A percentile compares a stretch with the other conserved stretches of the same genome.
phyloP scores from a whole-genome alignment of 2,329 filamentous ascomycete genomes.

The Teratosphaeria nubilosa region DNA sequence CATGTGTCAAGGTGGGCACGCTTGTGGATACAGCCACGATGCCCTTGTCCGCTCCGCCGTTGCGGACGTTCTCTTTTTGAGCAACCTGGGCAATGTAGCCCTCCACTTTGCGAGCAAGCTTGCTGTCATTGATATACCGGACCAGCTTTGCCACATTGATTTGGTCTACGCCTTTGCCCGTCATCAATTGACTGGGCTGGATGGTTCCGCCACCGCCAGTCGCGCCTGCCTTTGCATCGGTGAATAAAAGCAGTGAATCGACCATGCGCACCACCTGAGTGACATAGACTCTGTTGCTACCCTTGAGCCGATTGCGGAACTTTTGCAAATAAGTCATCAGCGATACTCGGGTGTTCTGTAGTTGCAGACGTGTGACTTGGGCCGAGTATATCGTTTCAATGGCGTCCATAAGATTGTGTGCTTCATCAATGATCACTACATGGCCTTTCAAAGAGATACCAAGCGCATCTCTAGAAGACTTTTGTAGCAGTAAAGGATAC shows the following conservation, averaged over 20 bases:
- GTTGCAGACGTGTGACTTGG: slow-evolving; percentile 60
- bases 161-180: slow-evolving; percentile 81
- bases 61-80: slow-evolving; percentile 29
- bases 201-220: slow-evolving; percentile 54
- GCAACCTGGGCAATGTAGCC: slow-evolving; percentile 63
- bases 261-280: slow-evolving; percentile 77
- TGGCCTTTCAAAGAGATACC: slow-evolving; percentile 78
- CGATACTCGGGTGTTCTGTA: slow-evolving; percentile 63
- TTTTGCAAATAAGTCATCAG: slow-evolving; percentile 73
- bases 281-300: slow-evolving; percentile 83
- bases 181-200: slow-evolving; percentile 60
- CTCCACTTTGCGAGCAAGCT: slow-evolving; percentile 88
- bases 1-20: slow-evolving; percentile 48
- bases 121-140: slow-evolving; percentile 81
- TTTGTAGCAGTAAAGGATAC: slow-evolving; percentile 82
- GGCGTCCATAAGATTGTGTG: slow-evolving; percentile 95
- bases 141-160: slow-evolving; percentile 88
- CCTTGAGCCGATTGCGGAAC: slow-evolving; percentile 81
- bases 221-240: slow-evolving; percentile 1
- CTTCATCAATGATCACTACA: slow-evolving; percentile 92
- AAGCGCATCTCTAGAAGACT: slow-evolving; percentile 75
- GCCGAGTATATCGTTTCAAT: slow-evolving; percentile 79
- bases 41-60: slow-evolving; percentile 5
- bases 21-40: slow-evolving; percentile 5
- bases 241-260: slow-evolving; percentile 50